phyloP scores from a whole-genome alignment of 225 moss, liverwort and hornwort genomes.

The Marchantia paleacea region DNA sequence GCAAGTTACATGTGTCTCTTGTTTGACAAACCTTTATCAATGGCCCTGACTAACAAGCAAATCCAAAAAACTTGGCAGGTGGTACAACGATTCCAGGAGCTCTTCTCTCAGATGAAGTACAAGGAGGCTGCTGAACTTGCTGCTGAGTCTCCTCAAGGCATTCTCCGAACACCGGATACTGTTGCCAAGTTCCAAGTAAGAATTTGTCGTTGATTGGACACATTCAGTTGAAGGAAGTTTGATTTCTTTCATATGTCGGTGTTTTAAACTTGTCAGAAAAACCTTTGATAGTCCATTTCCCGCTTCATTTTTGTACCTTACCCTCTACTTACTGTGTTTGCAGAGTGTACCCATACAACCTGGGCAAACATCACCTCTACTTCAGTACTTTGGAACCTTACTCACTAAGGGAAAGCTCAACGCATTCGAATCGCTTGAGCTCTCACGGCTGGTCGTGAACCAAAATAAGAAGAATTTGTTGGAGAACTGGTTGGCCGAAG shows the following conservation, averaged over 20 bases:
- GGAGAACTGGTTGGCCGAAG: conserved; percentile 99
- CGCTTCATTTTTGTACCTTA: neutral
- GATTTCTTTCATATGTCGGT: neutral
- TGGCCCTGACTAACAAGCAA: neutral
- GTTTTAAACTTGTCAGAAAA: too few relatives aligned
- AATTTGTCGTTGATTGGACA: neutral
- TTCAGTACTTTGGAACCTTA: conserved; percentile 95
- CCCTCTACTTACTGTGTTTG: conserved; percentile 8
- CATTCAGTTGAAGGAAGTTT: neutral
- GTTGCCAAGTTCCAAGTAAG: conserved; percentile 95
- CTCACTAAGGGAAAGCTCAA: conserved; percentile 94
- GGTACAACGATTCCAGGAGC: conserved; percentile 97
- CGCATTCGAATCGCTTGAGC: conserved; percentile 80
- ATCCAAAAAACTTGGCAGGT: conserved; percentile 46
- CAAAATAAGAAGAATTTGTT: conserved; percentile 96
- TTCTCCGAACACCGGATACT: conserved; percentile 91
- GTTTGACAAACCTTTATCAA: neutral
- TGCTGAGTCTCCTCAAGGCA: conserved; percentile 97
- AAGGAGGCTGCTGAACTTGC: conserved; percentile 99
- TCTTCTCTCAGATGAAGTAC: conserved; percentile 98
- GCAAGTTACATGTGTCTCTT: neutral
- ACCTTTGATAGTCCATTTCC: neutral
- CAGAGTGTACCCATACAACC: conserved; percentile 97
- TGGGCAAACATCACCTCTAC: conserved; percentile 89
- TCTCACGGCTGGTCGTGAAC: conserved; percentile 93